Percentiles rank a stretch among this genome's conserved stretches.
phyloP scores from a whole-genome alignment of 2,329 filamentous ascomycete species.

The Huntiella omanensis region DNA sequence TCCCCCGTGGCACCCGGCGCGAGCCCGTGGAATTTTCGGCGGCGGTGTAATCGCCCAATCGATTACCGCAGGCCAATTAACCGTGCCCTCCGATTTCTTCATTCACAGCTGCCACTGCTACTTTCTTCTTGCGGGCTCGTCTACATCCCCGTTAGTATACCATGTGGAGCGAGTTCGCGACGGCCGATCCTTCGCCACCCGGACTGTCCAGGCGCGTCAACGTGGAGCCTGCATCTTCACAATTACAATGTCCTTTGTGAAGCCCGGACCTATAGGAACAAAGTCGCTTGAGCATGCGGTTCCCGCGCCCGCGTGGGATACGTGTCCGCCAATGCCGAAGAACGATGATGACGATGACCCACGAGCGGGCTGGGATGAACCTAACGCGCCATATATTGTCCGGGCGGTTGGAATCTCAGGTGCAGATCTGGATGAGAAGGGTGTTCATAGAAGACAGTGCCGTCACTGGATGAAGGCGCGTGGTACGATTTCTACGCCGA shows the following conservation, averaged over 20 bases:
- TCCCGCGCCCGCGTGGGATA: conserved; percentile 31
- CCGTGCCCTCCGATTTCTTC: conserved; percentile 60
- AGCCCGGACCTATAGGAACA: conserved; percentile 36
- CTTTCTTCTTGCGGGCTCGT: conserved; percentile 81
- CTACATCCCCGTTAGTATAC: conserved; percentile 73
- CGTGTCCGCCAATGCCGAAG: conserved; percentile 19
- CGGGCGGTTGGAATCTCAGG: conserved; percentile 23
- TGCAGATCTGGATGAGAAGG: conserved; percentile 20
- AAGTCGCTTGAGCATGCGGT: conserved; percentile 45
- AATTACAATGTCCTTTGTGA: conserved; percentile 76
- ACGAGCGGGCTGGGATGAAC: conserved; percentile 26
- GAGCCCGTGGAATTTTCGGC: conserved; percentile 84
- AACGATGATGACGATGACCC: conserved; percentile 23
- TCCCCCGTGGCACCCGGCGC: conserved; percentile 77
- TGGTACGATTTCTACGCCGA: conserved; percentile 52
- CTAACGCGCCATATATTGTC: conserved; percentile 30
- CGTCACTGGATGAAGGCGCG: conserved; percentile 58
- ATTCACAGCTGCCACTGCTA: conserved; percentile 98
- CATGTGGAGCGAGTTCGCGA: conserved; percentile 88
- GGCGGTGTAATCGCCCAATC: conserved; percentile 86
- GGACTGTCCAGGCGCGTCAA: conserved; percentile 91
- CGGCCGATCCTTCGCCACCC: conserved; percentile 72
- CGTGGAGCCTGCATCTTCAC: conserved; percentile 83
- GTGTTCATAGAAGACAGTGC: conserved; percentile 47
- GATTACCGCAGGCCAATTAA: conserved; percentile 71